Base-by-base conservation (phyloP, 768 basidiomycete genomes). In the Hydnomerulius pinastri region DNA sequence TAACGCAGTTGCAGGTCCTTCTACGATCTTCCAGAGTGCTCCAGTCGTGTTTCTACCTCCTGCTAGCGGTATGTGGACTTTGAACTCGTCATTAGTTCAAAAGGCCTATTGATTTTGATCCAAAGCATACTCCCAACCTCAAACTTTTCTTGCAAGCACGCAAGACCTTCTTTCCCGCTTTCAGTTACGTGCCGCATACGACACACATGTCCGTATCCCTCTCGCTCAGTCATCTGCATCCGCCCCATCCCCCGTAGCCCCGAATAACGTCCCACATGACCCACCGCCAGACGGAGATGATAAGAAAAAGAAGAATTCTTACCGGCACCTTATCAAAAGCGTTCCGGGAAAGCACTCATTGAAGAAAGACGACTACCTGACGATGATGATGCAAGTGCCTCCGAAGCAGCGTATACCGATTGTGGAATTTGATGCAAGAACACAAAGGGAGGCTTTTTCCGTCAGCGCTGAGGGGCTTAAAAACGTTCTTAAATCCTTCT, bases 91-190 rank as follows among this genome's bases (percentile, higher is more conserved):
- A 17, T 27, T n/a, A 21, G 17, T 11, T 18, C 23, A 12, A 25
- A 30, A 21, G 28, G 18, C 40, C 46, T 30, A 50, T 50, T 59
- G 53, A 62, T 60, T 24, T 46, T 44, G 50, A 40, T 59, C 21
- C 56, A 57, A 43, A 62, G 62, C 46, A 38, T 45, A 54, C 42
- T 69, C 71, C 32, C 77, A 61, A 29, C 66, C 66, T 11, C 66
- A 57, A 41, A 57, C 75, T 23, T 74, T 79, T 65, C 78, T 92
- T 43, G 67, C 77, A 33, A 88, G 89, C 70, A 90, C 90, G 1
- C 82, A 92, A 61, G 90, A 92, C 70, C 82, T 92, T 44, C 76
- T 92, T 48, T 73, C 79, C 38, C 83, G 85, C 53, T 88, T 92
- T 60, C 73, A 79, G 43, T 80, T 92, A 24, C 77, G 83, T 43